Evolutionary conservation across 1,284 basidiomycete species (phyloP).

Genomic region (Coniophora puteana): DNA sequence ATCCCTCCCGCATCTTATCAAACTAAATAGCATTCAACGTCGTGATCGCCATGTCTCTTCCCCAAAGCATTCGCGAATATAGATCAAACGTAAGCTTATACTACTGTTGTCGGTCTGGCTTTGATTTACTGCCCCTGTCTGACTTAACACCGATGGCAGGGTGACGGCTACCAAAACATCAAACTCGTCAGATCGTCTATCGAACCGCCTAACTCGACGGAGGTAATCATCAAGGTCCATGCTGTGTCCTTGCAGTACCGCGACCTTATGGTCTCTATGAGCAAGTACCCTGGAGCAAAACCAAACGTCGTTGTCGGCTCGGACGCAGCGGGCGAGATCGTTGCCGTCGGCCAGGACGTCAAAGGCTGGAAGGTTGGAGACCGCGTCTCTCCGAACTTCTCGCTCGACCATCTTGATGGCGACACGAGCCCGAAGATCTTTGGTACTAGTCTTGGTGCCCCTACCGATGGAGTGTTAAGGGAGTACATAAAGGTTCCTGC

Average conservation of each 20-base stretch:
- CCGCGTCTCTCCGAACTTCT: slow-evolving; percentile 48
- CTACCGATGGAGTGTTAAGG: slow-evolving; percentile 49
- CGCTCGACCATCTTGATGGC: slow-evolving; percentile 38
- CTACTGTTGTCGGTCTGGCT: too few species aligned
- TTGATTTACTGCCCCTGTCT: background rate
- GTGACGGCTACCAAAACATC: slow-evolving; percentile 25
- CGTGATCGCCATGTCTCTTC: too few species aligned
- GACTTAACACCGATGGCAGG: slow-evolving; percentile 13
- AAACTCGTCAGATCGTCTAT: slow-evolving; percentile 29
- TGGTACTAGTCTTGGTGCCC: slow-evolving; percentile 41
- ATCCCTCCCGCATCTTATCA: too few species aligned
- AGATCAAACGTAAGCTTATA: too few species aligned
- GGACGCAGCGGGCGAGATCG: slow-evolving; percentile 60
- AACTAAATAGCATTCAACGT: too few species aligned
- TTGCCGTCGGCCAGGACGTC: slow-evolving; percentile 51
- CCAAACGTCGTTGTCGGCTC: slow-evolving; percentile 48
- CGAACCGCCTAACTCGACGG: slow-evolving; percentile 29
- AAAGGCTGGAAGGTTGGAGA: slow-evolving; percentile 49
- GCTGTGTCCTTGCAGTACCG: slow-evolving; percentile 50
- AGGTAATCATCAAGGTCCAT: slow-evolving; percentile 48
- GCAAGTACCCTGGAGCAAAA: slow-evolving; percentile 27
- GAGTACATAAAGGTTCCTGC: slow-evolving; percentile 48
- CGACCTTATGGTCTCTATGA: slow-evolving; percentile 37
- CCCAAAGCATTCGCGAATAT: too few species aligned
- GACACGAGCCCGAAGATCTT: slow-evolving; percentile 29